Conservation (phyloP, 106 monocot species). For the Ottelia alismoides region DNA sequence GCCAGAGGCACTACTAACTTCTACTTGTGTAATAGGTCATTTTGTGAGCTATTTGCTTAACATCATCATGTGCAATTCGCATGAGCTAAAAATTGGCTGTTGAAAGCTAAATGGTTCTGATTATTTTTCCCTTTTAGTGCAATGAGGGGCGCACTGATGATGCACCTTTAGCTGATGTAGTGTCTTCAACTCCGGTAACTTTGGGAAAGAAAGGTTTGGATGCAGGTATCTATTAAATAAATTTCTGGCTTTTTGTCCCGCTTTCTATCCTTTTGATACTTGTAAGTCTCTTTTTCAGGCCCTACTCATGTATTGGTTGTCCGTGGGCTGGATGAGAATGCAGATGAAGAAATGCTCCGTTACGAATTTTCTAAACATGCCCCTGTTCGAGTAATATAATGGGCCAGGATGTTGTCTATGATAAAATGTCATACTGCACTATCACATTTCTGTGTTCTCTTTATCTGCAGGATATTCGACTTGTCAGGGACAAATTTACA, state of each 20-base stretch:
- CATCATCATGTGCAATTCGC: too few species aligned
- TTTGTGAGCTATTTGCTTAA: too few species aligned
- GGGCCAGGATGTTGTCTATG: not conserved
- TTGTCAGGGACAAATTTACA: conserved; percentile 95
- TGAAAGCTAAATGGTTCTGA: too few species aligned
- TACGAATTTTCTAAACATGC: conserved; percentile 98
- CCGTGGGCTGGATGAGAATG: conserved; percentile 99
- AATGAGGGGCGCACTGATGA: conserved; percentile 84
- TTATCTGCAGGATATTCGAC: conserved; percentile 71
- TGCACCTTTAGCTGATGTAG: conserved; percentile 66
- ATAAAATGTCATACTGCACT: not conserved
- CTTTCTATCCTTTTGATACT: too few species aligned
- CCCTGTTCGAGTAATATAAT: conserved; percentile 60
- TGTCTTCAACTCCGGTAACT: conserved; percentile 30
- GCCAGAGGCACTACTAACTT: too few species aligned
- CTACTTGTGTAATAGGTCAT: too few species aligned
- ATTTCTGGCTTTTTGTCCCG: too few species aligned
- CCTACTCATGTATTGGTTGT: conserved; percentile 96
- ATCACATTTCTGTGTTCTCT: not conserved
- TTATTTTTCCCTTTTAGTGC: too few species aligned
- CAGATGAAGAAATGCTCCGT: conserved; percentile 99
- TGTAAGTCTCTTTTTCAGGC: conserved; percentile 53
- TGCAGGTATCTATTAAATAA: too few species aligned
- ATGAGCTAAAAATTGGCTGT: too few species aligned
- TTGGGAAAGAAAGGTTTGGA: conserved; percentile 71